Evolutionary conservation across 176 grass and related monocot species (phyloP).

Genomic region (Carex parvula): DNA sequence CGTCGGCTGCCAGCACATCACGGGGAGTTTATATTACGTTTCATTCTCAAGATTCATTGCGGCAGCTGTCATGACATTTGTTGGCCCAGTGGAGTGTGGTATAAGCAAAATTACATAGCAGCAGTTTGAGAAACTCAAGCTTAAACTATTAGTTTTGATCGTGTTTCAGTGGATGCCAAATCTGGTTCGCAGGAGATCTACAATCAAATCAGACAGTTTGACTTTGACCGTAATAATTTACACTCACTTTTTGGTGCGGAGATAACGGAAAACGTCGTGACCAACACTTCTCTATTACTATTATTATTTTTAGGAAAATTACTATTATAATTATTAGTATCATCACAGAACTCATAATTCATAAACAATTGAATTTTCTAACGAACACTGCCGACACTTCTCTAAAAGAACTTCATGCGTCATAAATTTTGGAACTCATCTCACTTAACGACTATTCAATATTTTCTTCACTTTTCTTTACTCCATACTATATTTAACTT

Average conservation of each 20-base stretch:
- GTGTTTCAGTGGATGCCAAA: too few relatives aligned
- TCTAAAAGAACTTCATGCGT: not conserved
- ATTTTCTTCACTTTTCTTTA: too few relatives aligned
- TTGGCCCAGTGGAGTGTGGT: too few relatives aligned
- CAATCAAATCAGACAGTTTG: not conserved
- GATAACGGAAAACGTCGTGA: not conserved
- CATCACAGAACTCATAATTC: not conserved
- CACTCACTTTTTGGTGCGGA: not conserved
- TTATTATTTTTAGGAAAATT: not conserved
- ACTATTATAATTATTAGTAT: not conserved
- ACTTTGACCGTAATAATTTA: not conserved
- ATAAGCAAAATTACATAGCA: too few relatives aligned
- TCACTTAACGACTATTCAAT: too few relatives aligned
- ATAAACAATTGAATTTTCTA: not conserved
- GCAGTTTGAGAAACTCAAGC: too few relatives aligned
- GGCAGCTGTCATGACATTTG: not conserved
- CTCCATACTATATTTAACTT: too few relatives aligned
- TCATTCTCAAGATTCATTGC: not conserved
- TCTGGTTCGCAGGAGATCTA: not conserved
- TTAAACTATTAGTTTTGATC: too few relatives aligned
- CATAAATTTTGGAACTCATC: not conserved
- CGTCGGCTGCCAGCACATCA: not conserved
- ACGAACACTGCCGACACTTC: conserved; percentile 1
- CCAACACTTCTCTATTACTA: not conserved
- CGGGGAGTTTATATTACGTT: not conserved